Percentiles rank a stretch among this genome's conserved stretches.
These are phyloP conservation scores for Fusarium transvaalense DNA, from an alignment of 2,329 filamentous ascomycete genomes.

Conservation along the genomic window DNA sequence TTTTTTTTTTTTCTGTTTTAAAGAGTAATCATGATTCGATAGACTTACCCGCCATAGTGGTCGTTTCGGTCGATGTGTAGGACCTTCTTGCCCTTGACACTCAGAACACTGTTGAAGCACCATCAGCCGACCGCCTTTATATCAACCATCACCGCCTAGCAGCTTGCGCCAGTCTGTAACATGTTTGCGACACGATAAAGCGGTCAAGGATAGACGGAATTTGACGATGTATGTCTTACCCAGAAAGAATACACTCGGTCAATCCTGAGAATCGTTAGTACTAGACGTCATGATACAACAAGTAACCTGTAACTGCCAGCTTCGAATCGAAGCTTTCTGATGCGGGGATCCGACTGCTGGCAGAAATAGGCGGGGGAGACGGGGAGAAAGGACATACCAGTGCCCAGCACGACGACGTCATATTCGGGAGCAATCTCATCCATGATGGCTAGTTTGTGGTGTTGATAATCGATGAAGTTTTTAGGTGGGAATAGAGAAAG, in stretches of 20 bases:
- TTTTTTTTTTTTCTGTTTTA: constrained; percentile 1
- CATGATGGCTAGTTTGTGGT: constrained; percentile 65
- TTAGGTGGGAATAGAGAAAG: constrained; percentile 11
- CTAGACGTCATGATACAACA: constrained; percentile 10
- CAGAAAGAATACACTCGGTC: constrained; percentile 98
- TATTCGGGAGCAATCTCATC: constrained; percentile 99
- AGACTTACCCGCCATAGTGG: constrained; percentile 94
- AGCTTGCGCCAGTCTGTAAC: constrained; percentile 19
- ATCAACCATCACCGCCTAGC: constrained; percentile 33
- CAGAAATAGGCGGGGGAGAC: constrained; percentile 31
- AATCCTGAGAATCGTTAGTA: constrained; percentile 71
- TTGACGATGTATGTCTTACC: constrained; percentile 67
- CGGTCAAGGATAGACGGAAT: neutral
- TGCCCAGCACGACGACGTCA: constrained; percentile 98
- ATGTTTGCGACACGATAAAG: constrained; percentile 12
- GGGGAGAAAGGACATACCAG: constrained; percentile 73
- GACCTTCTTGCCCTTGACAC: constrained; percentile 99
- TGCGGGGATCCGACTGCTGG: constrained; percentile 41
- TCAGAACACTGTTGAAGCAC: constrained; percentile 74
- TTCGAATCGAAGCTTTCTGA: constrained; percentile 33
- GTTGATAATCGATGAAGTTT: constrained; percentile 23
- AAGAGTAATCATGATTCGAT: neutral
- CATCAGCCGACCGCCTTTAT: constrained; percentile 45
- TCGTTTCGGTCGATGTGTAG: constrained; percentile 98
- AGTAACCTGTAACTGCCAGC: constrained; percentile 1